These are phyloP conservation scores for Globisporangium orthogonon DNA, from an alignment of 352 stramenopile species.

Conservation along the genomic window DNA sequence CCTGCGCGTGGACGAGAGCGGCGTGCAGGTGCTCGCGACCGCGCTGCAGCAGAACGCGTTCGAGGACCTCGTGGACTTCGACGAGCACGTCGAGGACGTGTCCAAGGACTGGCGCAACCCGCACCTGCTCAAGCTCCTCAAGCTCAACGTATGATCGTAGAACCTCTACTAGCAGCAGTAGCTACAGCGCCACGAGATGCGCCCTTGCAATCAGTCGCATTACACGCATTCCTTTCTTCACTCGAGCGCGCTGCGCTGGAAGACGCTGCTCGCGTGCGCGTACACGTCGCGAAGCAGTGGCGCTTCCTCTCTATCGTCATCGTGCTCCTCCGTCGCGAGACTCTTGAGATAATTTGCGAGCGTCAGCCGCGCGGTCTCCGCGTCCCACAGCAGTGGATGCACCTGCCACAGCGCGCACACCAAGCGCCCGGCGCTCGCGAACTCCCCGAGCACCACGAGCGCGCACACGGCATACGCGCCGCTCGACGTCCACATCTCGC, in stretches of 20 bases:
- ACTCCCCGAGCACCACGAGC: constrained; percentile 41
- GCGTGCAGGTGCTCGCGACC: constrained; percentile 30
- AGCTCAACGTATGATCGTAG: constrained; percentile 60
- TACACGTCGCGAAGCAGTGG: constrained; percentile 25
- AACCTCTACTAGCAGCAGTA: neutral
- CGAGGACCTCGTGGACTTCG: constrained; percentile 56
- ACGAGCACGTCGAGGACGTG: constrained; percentile 71
- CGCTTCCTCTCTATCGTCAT: neutral
- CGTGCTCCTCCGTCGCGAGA: constrained; percentile 15
- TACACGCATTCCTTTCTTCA: neutral
- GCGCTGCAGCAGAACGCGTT: constrained; percentile 45
- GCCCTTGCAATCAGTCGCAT: neutral
- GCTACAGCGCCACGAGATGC: neutral
- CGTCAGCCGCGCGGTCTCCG: constrained; percentile 53
- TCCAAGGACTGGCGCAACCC: constrained; percentile 75
- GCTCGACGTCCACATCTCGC: constrained; percentile 47
- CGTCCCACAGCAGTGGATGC: constrained; percentile 63
- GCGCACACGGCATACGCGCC: constrained; percentile 58
- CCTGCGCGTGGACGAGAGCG: constrained; percentile 41
- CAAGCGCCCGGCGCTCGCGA: constrained; percentile 40
- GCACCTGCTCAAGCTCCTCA: constrained; percentile 55
- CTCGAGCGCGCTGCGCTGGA: constrained; percentile 17
- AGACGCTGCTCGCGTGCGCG: constrained; percentile 14
- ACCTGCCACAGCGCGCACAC: constrained; percentile 45
- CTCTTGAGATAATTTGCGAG: constrained; percentile 45